Conservation (phyloP, 345 rosid species). For the Eucalyptus globulus region DNA sequence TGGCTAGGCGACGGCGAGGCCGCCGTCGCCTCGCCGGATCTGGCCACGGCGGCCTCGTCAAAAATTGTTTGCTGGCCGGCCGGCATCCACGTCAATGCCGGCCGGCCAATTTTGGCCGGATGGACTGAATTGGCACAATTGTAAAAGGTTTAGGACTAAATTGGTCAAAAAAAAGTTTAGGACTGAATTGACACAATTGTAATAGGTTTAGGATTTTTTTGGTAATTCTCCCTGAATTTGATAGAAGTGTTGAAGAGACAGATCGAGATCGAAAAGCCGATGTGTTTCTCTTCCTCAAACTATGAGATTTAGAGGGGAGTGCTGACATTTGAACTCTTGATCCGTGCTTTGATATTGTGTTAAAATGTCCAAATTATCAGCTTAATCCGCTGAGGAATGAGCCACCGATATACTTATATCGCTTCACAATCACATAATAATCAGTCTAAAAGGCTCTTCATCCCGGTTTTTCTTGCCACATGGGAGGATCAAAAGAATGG, state of each 20-base stretch:
- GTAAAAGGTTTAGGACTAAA: too few species aligned
- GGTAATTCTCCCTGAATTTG: background rate
- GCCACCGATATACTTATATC: background rate
- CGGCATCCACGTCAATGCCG: too few species aligned
- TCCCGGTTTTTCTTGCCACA: background rate
- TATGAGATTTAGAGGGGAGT: background rate
- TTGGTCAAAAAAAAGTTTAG: too few species aligned
- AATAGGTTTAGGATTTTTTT: too few species aligned
- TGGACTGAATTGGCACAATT: too few species aligned
- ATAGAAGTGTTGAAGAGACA: background rate
- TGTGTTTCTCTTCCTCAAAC: background rate
- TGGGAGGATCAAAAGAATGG: background rate
- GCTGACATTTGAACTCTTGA: background rate
- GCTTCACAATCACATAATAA: background rate
- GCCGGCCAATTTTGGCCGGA: too few species aligned
- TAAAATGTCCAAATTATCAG: background rate
- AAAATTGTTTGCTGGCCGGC: too few species aligned
- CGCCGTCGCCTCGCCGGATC: too few species aligned
- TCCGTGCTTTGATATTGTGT: background rate
- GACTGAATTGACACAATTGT: too few species aligned
- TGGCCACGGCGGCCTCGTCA: too few species aligned
- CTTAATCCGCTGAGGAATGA: background rate
- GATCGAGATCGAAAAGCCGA: background rate
- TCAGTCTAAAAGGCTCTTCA: background rate
- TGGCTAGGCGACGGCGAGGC: too few species aligned